Evolutionary conservation across 768 basidiomycete genomes (phyloP).

Genomic region (Lyophyllum atratum): DNA sequence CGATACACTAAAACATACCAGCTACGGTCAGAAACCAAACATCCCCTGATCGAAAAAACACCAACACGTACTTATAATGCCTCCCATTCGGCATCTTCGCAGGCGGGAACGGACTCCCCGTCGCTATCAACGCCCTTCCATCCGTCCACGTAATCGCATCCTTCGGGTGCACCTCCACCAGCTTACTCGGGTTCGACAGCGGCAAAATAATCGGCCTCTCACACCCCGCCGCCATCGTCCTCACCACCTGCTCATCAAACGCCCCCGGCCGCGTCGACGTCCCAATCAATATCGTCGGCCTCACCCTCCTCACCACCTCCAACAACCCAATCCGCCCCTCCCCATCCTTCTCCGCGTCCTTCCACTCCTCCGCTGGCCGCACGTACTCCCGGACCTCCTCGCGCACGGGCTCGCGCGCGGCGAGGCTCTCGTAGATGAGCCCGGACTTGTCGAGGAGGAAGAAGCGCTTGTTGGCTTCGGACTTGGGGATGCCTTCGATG

Average conservation of each 20-base stretch:
- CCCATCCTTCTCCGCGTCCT: slow-evolving; percentile 32
- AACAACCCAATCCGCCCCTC: slow-evolving; percentile 52
- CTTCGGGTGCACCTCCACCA: slow-evolving; percentile 75
- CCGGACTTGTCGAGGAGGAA: slow-evolving; percentile 75
- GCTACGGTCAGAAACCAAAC: background rate
- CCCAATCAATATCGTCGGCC: slow-evolving; percentile 84
- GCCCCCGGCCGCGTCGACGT: slow-evolving; percentile 78
- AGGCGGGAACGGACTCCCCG: slow-evolving; percentile 81
- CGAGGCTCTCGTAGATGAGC: slow-evolving; percentile 49
- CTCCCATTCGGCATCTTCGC: slow-evolving; percentile 67
- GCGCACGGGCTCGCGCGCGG: slow-evolving; percentile 41
- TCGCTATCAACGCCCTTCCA: slow-evolving; percentile 79
- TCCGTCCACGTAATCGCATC: slow-evolving; percentile 78
- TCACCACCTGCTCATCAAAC: slow-evolving; percentile 74
- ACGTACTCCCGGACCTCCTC: slow-evolving; percentile 55
- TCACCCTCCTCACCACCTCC: slow-evolving; percentile 69
- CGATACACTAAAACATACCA: slow-evolving; percentile 51
- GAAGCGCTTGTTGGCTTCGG: slow-evolving; percentile 66
- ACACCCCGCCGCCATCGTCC: slow-evolving; percentile 65
- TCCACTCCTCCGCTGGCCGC: slow-evolving; percentile 60
- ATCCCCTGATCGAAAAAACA: background rate
- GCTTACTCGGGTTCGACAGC: slow-evolving; percentile 76
- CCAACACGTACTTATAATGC: slow-evolving; percentile 56
- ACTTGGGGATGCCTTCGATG: slow-evolving; percentile 47
- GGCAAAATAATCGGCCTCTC: slow-evolving; percentile 85